Percentiles rank a stretch among this genome's conserved stretches.
These are phyloP conservation scores for Yarrowia bubula DNA, from an alignment of 805 yeast species.

Conservation along the genomic window DNA sequence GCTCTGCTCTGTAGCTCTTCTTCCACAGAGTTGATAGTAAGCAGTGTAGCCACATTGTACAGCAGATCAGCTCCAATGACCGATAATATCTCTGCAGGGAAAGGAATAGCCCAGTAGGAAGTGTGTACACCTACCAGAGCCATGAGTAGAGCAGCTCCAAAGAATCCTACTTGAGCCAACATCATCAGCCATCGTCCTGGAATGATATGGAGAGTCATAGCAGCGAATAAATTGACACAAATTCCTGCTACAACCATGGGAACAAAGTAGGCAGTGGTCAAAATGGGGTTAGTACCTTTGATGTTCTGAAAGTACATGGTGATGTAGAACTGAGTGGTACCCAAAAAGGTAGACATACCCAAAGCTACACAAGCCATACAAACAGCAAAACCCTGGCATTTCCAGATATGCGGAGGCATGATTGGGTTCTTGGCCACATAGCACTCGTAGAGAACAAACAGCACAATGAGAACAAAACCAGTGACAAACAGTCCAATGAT, in stretches of 20 bases:
- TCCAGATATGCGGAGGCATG: conserved; percentile 49
- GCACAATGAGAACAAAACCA: conserved; percentile 41
- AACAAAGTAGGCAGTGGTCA: conserved; percentile 46
- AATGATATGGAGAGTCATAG: conserved; percentile 46
- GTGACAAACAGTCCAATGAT: conserved; percentile 46
- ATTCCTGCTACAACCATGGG: conserved; percentile 48
- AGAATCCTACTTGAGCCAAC: conserved; percentile 42
- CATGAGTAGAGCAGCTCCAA: conserved; percentile 45
- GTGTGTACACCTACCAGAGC: conserved; percentile 42
- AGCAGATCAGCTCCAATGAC: conserved; percentile 51
- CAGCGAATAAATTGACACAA: conserved; percentile 47
- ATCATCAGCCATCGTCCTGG: conserved; percentile 44
- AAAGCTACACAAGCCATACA: conserved; percentile 43
- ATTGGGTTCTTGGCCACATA: conserved; percentile 45
- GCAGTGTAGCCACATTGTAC: conserved; percentile 48
- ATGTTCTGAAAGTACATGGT: conserved; percentile 47
- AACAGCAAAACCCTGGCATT: conserved; percentile 42
- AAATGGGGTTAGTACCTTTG: conserved; percentile 42
- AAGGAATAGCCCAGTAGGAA: conserved; percentile 48
- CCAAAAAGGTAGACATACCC: conserved; percentile 47
- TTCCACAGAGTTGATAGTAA: conserved; percentile 45
- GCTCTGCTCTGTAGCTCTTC: conserved; percentile 46
- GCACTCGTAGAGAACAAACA: conserved; percentile 43
- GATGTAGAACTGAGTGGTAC: conserved; percentile 44
- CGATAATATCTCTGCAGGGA: conserved; percentile 45